These are phyloP conservation scores for Nemania sp. DNA, from an alignment of 2,329 filamentous ascomycete species.

Conservation along the genomic window DNA sequence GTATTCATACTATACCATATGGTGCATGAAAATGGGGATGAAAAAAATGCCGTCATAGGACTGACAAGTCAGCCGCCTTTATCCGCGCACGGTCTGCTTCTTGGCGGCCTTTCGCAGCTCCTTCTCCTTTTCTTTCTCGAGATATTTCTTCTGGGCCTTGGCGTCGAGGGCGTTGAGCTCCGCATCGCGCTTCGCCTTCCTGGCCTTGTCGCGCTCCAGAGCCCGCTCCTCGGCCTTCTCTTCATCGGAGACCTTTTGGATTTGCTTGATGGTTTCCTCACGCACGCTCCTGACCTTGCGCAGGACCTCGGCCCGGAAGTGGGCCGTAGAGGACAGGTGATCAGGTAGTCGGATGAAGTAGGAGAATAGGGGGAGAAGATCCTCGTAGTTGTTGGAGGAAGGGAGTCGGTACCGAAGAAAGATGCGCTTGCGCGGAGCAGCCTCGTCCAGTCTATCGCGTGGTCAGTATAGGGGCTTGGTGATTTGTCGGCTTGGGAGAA, in stretches of 20 bases:
- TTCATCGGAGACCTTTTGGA: constrained; percentile 79
- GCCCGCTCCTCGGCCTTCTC: constrained; percentile 79
- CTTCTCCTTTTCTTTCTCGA: constrained; percentile 80
- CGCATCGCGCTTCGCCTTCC: constrained; percentile 88
- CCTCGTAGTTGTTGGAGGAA: constrained; percentile 63
- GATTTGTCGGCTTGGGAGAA: background rate
- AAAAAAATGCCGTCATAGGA: background rate
- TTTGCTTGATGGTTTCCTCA: constrained; percentile 77
- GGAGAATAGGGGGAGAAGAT: constrained; percentile 74
- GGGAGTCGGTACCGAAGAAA: constrained; percentile 76
- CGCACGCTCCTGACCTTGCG: constrained; percentile 81
- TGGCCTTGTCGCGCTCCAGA: constrained; percentile 72
- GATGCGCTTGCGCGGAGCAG: constrained; percentile 81
- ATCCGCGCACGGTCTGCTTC: constrained; percentile 59
- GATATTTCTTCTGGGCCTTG: constrained; percentile 83
- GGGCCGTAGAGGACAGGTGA: constrained; percentile 72
- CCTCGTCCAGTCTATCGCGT: constrained; percentile 74
- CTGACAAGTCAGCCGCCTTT: constrained; percentile 22
- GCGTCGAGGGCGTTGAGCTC: constrained; percentile 77
- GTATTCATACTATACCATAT: background rate
- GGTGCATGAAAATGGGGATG: background rate
- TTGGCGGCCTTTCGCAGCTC: constrained; percentile 62
- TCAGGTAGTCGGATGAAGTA: constrained; percentile 88
- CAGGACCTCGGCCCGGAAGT: constrained; percentile 88
- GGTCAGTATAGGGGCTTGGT: constrained; percentile 17